Percentiles rank a stretch among this genome's conserved stretches.
phyloP scores from a whole-genome alignment of 352 stramenopile genomes.

The Globisporangium canariense region DNA sequence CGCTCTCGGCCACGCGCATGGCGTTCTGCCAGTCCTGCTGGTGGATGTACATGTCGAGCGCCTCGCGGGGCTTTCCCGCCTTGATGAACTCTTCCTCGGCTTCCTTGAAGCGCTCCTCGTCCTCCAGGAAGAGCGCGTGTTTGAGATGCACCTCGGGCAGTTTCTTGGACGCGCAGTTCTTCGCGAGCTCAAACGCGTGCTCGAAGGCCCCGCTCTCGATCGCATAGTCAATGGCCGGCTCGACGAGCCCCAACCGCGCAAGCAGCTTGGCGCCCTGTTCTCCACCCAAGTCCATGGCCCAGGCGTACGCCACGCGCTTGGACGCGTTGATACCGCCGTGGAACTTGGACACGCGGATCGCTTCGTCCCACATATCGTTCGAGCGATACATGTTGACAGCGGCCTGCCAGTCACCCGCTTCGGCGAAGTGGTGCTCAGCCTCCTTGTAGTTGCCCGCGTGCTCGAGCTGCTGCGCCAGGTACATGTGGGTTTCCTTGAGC shows the following conservation, averaged over 20 bases:
- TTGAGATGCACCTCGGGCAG: constrained; percentile 92
- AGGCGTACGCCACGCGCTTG: constrained; percentile 92
- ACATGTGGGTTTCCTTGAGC: constrained; percentile 92
- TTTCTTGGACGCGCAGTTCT: constrained; percentile 82
- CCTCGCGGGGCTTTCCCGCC: constrained; percentile 89
- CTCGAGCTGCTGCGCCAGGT: constrained; percentile 91
- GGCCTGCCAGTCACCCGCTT: constrained; percentile 89
- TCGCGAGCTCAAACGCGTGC: constrained; percentile 90
- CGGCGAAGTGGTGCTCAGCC: constrained; percentile 92
- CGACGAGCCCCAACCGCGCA: constrained; percentile 88
- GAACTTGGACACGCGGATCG: constrained; percentile 92
- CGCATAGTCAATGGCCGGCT: constrained; percentile 92
- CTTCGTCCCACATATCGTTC: constrained; percentile 95
- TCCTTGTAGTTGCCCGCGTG: constrained; percentile 91
- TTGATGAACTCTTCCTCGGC: constrained; percentile 92
- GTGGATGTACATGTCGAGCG: constrained; percentile 96
- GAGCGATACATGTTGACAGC: constrained; percentile 95
- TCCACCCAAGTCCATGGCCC: constrained; percentile 89
- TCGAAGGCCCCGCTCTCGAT: constrained; percentile 92
- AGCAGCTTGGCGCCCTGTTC: constrained; percentile 91
- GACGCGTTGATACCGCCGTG: constrained; percentile 89
- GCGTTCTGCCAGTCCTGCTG: constrained; percentile 92
- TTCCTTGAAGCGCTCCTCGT: constrained; percentile 92
- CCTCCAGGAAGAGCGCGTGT: constrained; percentile 91
- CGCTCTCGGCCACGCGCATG: constrained; percentile 89